These are phyloP conservation scores for Colletotrichum phormii DNA, from an alignment of 2,329 filamentous ascomycete species.

Conservation along the genomic window DNA sequence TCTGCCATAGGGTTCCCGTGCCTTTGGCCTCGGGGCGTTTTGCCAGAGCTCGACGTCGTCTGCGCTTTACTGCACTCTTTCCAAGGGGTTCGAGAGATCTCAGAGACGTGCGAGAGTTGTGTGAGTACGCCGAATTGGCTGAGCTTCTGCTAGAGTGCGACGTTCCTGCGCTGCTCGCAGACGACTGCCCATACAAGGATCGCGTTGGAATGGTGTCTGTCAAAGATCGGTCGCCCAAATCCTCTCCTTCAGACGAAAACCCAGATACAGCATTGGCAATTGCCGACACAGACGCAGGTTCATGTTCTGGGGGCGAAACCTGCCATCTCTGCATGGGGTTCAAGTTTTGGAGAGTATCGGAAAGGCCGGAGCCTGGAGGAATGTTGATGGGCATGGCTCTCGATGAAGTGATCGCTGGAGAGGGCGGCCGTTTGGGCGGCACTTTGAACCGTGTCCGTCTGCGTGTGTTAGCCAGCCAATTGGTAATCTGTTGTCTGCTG, in stretches of 20 bases:
- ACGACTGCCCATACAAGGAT: constrained; percentile 31
- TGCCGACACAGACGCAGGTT: constrained; percentile 39
- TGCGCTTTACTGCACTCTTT: neutral
- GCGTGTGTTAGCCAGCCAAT: constrained; percentile 34
- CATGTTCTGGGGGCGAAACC: constrained; percentile 40
- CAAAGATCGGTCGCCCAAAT: neutral
- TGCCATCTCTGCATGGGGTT: constrained; percentile 36
- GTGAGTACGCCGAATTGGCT: constrained; percentile 31
- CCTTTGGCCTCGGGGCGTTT: constrained; percentile 1
- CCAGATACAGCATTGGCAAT: constrained; percentile 38
- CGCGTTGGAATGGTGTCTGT: constrained; percentile 15
- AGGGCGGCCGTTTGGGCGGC: constrained; percentile 27
- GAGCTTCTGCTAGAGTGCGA: constrained; percentile 36
- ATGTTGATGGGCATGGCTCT: constrained; percentile 11
- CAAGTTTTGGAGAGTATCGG: constrained; percentile 16
- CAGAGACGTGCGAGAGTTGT: constrained; percentile 10
- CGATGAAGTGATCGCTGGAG: constrained; percentile 18
- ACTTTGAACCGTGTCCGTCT: constrained; percentile 20
- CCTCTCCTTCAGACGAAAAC: neutral
- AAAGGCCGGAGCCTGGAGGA: neutral
- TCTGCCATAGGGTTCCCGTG: constrained; percentile 10
- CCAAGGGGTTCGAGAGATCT: neutral
- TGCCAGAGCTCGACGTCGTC: constrained; percentile 7
- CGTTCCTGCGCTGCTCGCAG: constrained; percentile 38
- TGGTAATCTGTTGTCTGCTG: constrained; percentile 33